These are phyloP conservation scores for Strobilomyces confusus DNA, from an alignment of 768 basidiomycete genomes.

Conservation along the genomic window DNA sequence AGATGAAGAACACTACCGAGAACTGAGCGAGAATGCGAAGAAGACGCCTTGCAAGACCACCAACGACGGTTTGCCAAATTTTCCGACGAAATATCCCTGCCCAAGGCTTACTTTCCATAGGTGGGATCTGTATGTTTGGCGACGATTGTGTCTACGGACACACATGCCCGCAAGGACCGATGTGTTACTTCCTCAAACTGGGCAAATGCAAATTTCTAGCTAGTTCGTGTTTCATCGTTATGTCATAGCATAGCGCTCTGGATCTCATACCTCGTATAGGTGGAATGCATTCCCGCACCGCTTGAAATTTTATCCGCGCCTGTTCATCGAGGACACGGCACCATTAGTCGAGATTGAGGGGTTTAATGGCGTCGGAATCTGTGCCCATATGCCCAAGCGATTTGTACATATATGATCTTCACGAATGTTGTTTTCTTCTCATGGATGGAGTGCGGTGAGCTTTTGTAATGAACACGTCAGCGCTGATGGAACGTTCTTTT, in stretches of 20 bases:
- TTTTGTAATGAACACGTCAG: conserved; percentile 30
- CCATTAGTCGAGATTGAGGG: conserved; percentile 13
- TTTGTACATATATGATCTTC: conserved; percentile 36
- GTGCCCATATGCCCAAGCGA: conserved; percentile 12
- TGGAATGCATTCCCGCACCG: conserved; percentile 37
- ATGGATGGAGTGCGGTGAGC: conserved; percentile 22
- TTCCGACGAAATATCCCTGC: not conserved
- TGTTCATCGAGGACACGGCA: conserved; percentile 6
- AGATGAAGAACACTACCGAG: conserved; percentile 47
- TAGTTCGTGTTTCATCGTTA: conserved; percentile 38
- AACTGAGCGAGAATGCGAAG: conserved; percentile 54
- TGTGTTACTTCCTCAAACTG: conserved; percentile 50
- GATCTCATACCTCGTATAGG: conserved; percentile 27
- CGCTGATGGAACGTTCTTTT: conserved; percentile 32
- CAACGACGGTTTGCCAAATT: conserved; percentile 46
- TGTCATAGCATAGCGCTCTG: conserved; percentile 3
- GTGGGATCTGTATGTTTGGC: conserved; percentile 54
- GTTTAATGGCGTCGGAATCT: conserved; percentile 7
- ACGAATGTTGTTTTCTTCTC: conserved; percentile 23
- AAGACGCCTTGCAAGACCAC: conserved; percentile 57
- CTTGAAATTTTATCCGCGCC: conserved; percentile 15
- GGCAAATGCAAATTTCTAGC: conserved; percentile 61
- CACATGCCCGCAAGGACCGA: conserved; percentile 41
- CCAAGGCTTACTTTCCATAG: conserved; percentile 31
- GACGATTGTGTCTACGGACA: conserved; percentile 50